A percentile compares a stretch with the other conserved stretches of the same genome.
Evolutionary conservation across 1,284 basidiomycete genomes (phyloP).

Genomic region (Cutaneotrichosporon sp.): DNA sequence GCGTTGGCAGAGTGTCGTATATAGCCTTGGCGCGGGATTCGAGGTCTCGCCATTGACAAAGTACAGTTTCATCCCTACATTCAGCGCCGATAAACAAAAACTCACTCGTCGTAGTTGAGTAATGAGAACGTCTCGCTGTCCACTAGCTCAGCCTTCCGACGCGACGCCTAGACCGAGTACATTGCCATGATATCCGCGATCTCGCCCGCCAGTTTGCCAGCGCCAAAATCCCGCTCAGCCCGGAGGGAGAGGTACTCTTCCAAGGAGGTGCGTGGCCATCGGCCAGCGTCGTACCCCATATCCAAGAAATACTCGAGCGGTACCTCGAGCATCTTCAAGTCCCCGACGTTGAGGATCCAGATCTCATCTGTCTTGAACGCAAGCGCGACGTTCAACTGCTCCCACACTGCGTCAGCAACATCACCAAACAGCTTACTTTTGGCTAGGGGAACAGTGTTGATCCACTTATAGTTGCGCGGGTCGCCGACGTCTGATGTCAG

Average conservation of each 20-base stretch:
- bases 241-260: conserved; percentile 60
- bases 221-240: conserved; percentile 66
- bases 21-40: conserved; percentile 59
- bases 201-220: conserved; percentile 55
- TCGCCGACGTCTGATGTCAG: conserved; percentile 34
- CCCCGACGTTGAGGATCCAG: conserved; percentile 58
- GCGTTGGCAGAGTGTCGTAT: conserved; percentile 58
- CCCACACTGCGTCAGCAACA: conserved; percentile 29
- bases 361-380: conserved; percentile 35
- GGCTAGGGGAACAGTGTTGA: conserved; percentile 40
- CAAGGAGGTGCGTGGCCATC: conserved; percentile 59
- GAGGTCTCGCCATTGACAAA: conserved; percentile 58
- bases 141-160: conserved; percentile 67
- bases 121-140: conserved; percentile 65
- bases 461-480: conserved; percentile 53
- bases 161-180: conserved; percentile 37
- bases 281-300: conserved; percentile 62
- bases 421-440: conserved; percentile 23
- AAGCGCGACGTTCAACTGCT: conserved; percentile 38
- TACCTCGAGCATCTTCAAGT: conserved; percentile 69
- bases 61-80: conserved; percentile 60
- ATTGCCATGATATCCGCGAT: conserved; percentile 22
- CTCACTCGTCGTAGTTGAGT: conserved; percentile 66
- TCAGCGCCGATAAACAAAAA: conserved; percentile 17
- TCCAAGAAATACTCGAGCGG: conserved; percentile 68